These are phyloP conservation scores for Babesia gibsoni DNA, from an alignment of 169 alveolate species.

Conservation along the genomic window DNA sequence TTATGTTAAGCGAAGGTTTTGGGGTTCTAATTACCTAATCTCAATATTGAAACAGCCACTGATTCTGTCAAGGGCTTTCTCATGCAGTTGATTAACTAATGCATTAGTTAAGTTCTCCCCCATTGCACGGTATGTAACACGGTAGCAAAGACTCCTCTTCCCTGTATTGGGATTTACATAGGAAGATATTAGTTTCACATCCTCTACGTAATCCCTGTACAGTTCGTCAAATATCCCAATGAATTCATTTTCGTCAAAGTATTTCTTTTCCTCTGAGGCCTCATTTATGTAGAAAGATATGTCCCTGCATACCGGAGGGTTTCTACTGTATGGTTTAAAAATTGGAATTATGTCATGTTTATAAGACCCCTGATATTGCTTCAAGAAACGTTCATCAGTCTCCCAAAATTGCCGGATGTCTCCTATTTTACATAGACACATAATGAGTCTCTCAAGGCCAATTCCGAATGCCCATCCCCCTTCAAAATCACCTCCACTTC, in stretches of 20 bases:
- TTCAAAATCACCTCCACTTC: neutral
- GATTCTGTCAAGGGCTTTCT: slow-evolving; percentile 7
- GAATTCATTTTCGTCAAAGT: slow-evolving; percentile 18
- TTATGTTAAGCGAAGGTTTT: neutral
- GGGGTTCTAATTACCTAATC: neutral
- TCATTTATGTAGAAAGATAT: slow-evolving; percentile 67
- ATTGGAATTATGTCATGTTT: slow-evolving; percentile 41
- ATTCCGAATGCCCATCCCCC: slow-evolving; percentile 94
- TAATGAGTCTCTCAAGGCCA: slow-evolving; percentile 89
- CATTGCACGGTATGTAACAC: slow-evolving; percentile 70
- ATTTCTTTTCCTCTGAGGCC: neutral
- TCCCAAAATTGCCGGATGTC: slow-evolving; percentile 92
- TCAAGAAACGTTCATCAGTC: slow-evolving; percentile 82
- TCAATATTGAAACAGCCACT: slow-evolving; percentile 8
- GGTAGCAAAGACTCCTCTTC: slow-evolving; percentile 62
- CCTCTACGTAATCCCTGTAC: slow-evolving; percentile 56
- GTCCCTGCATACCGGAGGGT: slow-evolving; percentile 71
- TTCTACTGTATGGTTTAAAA: slow-evolving; percentile 69
- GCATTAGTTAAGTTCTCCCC: slow-evolving; percentile 71
- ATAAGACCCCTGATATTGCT: slow-evolving; percentile 71
- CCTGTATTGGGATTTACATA: slow-evolving; percentile 31
- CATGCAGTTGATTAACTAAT: slow-evolving; percentile 65
- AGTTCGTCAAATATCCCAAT: slow-evolving; percentile 3
- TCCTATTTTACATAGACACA: slow-evolving; percentile 84
- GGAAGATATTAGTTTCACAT: slow-evolving; percentile 11